Conservation (phyloP, 78 protist genomes). For the Polysphondylium violaceum region DNA sequence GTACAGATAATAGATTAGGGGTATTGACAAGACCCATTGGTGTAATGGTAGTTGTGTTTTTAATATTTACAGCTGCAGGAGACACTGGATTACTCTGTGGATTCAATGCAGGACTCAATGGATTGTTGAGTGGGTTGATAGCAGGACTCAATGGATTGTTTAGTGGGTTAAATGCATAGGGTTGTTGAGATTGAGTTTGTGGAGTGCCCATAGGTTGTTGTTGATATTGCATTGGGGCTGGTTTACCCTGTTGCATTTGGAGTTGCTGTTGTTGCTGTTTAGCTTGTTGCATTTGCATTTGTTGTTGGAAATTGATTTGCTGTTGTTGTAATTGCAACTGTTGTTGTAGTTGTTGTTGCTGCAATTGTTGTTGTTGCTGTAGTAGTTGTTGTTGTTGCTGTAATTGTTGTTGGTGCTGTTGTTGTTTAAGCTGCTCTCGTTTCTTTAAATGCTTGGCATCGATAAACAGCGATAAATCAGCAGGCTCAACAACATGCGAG, state of each 20-base stretch:
- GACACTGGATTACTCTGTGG: too few species aligned
- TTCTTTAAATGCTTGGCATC: constrained; percentile 4
- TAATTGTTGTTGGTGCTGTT: background rate
- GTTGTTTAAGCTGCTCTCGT: background rate
- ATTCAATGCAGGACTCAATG: too few species aligned
- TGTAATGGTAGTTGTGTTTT: too few species aligned
- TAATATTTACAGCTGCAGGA: too few species aligned
- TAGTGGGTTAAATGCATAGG: too few species aligned
- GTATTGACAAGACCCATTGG: too few species aligned
- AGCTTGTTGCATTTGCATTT: background rate
- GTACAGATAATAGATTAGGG: too few species aligned
- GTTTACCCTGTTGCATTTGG: background rate
- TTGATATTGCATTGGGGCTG: too few species aligned
- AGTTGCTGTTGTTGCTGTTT: constrained; percentile 1
- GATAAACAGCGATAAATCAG: constrained; percentile 20
- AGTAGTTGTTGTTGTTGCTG: background rate
- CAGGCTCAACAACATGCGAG: constrained; percentile 9
- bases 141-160: too few species aligned
- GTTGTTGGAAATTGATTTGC: background rate
- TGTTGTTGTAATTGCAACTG: background rate
- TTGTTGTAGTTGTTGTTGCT: background rate
- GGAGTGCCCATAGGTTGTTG: too few species aligned
- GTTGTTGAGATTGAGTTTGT: too few species aligned
- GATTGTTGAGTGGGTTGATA: too few species aligned
- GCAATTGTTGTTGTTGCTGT: background rate